A percentile compares a stretch with the other conserved stretches of the same genome.
These are phyloP conservation scores for Perkinsus chesapeaki DNA, from an alignment of 169 alveolate species.

Conservation along the genomic window DNA sequence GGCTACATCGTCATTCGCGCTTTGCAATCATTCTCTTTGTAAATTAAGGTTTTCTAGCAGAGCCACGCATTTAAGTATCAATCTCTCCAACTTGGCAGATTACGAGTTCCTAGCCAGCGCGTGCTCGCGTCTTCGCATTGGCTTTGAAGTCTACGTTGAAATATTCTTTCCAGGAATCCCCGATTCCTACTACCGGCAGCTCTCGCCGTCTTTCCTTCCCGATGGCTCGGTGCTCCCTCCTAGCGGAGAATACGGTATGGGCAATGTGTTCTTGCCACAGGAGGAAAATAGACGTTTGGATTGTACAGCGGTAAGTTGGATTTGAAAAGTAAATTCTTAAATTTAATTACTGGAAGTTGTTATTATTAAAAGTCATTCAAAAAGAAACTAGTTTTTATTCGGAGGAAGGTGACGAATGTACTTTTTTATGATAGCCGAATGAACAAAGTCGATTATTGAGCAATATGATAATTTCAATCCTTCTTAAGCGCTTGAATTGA, in stretches of 20 bases:
- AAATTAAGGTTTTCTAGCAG: too few species aligned
- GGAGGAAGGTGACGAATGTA: too few species aligned
- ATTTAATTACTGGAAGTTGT: not conserved
- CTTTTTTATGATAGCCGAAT: not conserved
- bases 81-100: too few species aligned
- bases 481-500: not conserved
- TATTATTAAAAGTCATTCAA: too few species aligned
- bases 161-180: not conserved
- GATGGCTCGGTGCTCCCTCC: conserved; percentile 19
- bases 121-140: too few species aligned
- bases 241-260: conserved; percentile 44
- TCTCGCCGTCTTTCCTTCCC: conserved; percentile 34
- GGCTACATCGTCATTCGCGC: too few species aligned
- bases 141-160: too few species aligned
- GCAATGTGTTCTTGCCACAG: conserved; percentile 38
- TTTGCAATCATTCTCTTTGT: too few species aligned
- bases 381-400: too few species aligned
- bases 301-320: not conserved
- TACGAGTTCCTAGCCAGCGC: too few species aligned
- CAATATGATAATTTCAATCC: not conserved
- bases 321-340: not conserved
- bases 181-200: conserved; percentile 20
- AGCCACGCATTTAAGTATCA: too few species aligned
- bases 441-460: not conserved
- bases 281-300: conserved; percentile 32